A percentile compares a stretch with the other conserved stretches of the same genome.
Evolutionary conservation across 2,329 filamentous ascomycete species (phyloP).

Genomic region (Xylariaceae sp.): DNA sequence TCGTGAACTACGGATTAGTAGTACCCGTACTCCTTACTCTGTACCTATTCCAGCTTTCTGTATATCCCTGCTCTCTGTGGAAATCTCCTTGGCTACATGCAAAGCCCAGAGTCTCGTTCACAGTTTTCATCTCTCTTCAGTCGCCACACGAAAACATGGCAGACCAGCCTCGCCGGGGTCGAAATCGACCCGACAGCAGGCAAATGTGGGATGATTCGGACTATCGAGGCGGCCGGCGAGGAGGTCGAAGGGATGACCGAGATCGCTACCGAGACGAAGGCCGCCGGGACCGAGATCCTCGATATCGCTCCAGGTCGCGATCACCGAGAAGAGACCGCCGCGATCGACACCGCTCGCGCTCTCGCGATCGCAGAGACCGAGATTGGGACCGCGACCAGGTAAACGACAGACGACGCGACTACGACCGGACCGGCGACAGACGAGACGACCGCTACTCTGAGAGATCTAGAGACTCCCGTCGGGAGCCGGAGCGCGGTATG

Average conservation of each 20-base stretch:
- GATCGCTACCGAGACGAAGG: slow-evolving; percentile 23
- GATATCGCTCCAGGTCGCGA: slow-evolving; percentile 16
- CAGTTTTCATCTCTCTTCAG: too few relatives aligned
- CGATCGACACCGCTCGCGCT: slow-evolving; percentile 22
- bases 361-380: slow-evolving; percentile 23
- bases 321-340: slow-evolving; percentile 22
- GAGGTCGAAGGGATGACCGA: slow-evolving; percentile 22
- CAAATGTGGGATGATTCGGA: slow-evolving; percentile 54
- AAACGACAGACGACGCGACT: slow-evolving; percentile 18
- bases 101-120: background rate
- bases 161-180: slow-evolving; percentile 32
- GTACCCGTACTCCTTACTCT: too few relatives aligned
- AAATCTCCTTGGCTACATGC: too few relatives aligned
- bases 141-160: too few relatives aligned
- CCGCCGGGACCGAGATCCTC: slow-evolving; percentile 21
- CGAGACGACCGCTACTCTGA: slow-evolving; percentile 10
- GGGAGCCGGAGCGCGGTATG: slow-evolving; percentile 10
- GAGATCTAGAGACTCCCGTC: slow-evolving; percentile 10
- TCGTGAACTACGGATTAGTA: too few relatives aligned
- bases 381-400: slow-evolving; percentile 32
- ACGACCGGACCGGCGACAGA: slow-evolving; percentile 7
- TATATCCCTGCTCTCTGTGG: too few relatives aligned
- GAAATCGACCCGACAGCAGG: slow-evolving; percentile 45
- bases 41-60: too few relatives aligned
- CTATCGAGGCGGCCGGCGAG: slow-evolving; percentile 26